Percentiles rank a stretch among this genome's conserved stretches.
These are phyloP conservation scores for Fusarium sp. DNA, from an alignment of 2,329 filamentous ascomycete species.

Conservation along the genomic window DNA sequence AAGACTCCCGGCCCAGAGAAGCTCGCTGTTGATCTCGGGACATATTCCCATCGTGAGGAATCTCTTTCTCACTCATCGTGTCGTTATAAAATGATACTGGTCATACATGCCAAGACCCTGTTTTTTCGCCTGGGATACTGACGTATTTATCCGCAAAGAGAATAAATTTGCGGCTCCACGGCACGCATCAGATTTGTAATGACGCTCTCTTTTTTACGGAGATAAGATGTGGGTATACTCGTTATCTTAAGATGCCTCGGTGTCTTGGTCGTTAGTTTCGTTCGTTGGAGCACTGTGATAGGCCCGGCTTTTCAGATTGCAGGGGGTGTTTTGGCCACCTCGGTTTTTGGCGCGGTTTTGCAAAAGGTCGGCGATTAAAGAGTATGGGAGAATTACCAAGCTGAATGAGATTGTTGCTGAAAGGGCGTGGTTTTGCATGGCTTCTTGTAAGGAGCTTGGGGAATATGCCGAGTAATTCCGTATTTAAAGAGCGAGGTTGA, in stretches of 20 bases:
- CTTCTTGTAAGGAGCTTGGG: background rate
- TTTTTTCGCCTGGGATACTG: background rate
- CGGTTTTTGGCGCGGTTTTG: background rate
- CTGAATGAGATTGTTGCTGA: background rate
- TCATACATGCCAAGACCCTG: background rate
- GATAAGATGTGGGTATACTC: conserved; percentile 18
- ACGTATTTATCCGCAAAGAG: background rate
- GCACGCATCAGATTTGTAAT: conserved; percentile 17
- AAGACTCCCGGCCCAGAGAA: background rate
- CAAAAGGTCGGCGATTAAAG: background rate
- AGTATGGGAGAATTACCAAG: accelerated
- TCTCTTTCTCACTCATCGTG: background rate
- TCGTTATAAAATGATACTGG: too few relatives aligned
- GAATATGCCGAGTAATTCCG: background rate
- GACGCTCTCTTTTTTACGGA: conserved; percentile 8
- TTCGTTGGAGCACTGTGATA: background rate
- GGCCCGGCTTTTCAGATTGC: background rate
- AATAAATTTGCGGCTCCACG: conserved; percentile 3
- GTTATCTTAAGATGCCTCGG: conserved; percentile 9
- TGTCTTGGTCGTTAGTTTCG: background rate
- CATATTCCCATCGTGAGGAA: background rate
- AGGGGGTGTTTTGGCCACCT: background rate
- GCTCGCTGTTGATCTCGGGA: background rate
- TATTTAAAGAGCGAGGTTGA: background rate
- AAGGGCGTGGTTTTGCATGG: background rate